These are phyloP conservation scores for Plasmodium berghei DNA, from an alignment of 169 alveolate species.

Conservation along the genomic window DNA sequence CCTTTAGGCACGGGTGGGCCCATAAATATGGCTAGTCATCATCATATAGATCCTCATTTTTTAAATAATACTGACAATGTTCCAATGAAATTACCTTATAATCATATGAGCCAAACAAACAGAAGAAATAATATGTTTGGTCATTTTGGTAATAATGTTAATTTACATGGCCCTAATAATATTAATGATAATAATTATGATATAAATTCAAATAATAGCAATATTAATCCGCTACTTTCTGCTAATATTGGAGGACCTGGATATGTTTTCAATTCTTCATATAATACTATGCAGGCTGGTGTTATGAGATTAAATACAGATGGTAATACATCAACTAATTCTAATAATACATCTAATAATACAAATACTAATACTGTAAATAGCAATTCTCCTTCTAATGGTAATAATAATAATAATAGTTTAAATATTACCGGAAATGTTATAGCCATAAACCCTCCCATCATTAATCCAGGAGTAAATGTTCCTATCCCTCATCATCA, in stretches of 20 bases:
- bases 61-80: constrained; percentile 16
- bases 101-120: constrained; percentile 26
- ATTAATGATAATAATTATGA: constrained; percentile 24
- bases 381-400: constrained; percentile 29
- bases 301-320: too few species aligned
- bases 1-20: constrained; percentile 26
- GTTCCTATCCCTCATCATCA: constrained; percentile 52
- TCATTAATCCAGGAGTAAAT: constrained; percentile 25
- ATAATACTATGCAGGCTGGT: too few species aligned
- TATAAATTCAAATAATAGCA: constrained; percentile 15
- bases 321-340: neutral
- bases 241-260: too few species aligned
- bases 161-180: constrained; percentile 2
- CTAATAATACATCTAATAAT: constrained; percentile 23
- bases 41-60: constrained; percentile 41
- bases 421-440: constrained; percentile 39
- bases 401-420: constrained; percentile 16
- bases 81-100: constrained; percentile 55
- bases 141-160: constrained; percentile 24
- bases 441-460: constrained; percentile 9
- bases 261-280: too few species aligned
- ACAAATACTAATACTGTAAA: constrained; percentile 9
- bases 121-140: constrained; percentile 38
- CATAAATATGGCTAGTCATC: constrained; percentile 8
- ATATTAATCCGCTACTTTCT: constrained; percentile 10